Base-by-base conservation (phyloP, 2,329 filamentous ascomycete genomes). In the Lasiodiplodia theobromae region DNA sequence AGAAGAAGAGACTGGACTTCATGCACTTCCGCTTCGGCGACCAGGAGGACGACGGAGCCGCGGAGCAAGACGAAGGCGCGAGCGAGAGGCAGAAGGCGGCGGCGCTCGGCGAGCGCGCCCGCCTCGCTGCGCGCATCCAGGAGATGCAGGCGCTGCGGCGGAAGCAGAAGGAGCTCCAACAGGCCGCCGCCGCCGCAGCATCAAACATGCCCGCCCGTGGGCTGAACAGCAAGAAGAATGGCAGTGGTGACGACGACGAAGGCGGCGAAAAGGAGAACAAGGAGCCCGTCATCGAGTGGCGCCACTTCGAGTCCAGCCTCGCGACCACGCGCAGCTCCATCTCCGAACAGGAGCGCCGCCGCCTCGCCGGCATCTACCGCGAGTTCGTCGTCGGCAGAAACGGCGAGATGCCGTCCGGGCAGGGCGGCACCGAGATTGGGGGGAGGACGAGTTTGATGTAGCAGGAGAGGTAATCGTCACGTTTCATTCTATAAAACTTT, bases 331-430 rank as follows among this genome's bases (percentile, higher is more conserved):
- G 94, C 72, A 88, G 92, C 25, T 96, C 92, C 78, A 96, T 98
- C 73, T 93, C 91, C 76, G 83, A 85, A 3, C 87, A 93, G 69
- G 96, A 99, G 82, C 87, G 89, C 74, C 85, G 83, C 70, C 84
- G 95, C 69, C 80, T 99, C 72, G 86, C 88, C 74, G 88, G 87
- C 51, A 97, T 99, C 70, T 99, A 99, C 77, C 85, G 86, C 18
- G 96, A 99, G 81, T 99, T 99, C 83, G 90, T 97, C 0, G 92
- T 93, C 4, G 94, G 94, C 0, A 86, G 96, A 73, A 97, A 94
- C 79, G 96, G 96, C 8, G 94, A 98, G 83, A 94, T 99, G 93
- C 93, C 90, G 70, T 95, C 92, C 79, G 96, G 96, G 1, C 93
- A 98, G 80, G 94, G 92, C 0, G 92, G 91, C 68, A 96, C 90